Base-by-base conservation (phyloP, 1,284 basidiomycete species). In the Ganoderma meredithae region DNA sequence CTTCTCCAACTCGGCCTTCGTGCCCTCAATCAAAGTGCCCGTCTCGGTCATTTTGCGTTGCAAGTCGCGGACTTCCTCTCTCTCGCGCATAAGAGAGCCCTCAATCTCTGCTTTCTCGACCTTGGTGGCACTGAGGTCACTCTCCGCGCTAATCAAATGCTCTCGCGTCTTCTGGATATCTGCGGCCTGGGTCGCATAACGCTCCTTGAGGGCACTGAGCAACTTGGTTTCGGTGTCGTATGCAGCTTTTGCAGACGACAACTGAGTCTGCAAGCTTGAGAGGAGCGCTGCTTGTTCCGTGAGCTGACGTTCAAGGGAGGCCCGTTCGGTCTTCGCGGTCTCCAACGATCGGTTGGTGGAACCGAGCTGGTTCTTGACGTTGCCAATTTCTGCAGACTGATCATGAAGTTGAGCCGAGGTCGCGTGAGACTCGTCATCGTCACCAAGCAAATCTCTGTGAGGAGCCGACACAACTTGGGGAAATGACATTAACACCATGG, bases 71-170 rank as follows among this genome's bases (percentile, higher is more conserved):
- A 95, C 90, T 70, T 99, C 97, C 79, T 99, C 98, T 81, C 98
- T 98, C 80, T 99, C 98, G 41, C 93, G 86, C 73, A 99, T 79
- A 65, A 98, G 86, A 0, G 88, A 82, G 40, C 96, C 95, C 79
- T 98, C 97, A 13, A 98, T 85, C 81, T 99, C 97, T 33, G 92
- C 86, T 83, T 97, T 98, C 81, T 99, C 97, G 25, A 96, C 89
- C 43, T 92, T 87, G 63, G 98, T 79, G 4, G 92, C 96, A 72
- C 94, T 96, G 41, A 99, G 85, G 74, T 98, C 96, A 76, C 95
- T 96, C 81, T 99, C 97, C 3, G 93, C 92, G 59, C 87, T 86
- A 73, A 99, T 99, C 41, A 98, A 83, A 63, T 98, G 93, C 66
- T 93, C 88, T 63, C 90, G 87, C 1, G 91, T 81, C 77, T 89